Evolutionary conservation across 2,329 filamentous ascomycete genomes (phyloP), one percentile per base, ranked within the genome.

Genomic region (Coniochaeta ligniaria): DNA sequence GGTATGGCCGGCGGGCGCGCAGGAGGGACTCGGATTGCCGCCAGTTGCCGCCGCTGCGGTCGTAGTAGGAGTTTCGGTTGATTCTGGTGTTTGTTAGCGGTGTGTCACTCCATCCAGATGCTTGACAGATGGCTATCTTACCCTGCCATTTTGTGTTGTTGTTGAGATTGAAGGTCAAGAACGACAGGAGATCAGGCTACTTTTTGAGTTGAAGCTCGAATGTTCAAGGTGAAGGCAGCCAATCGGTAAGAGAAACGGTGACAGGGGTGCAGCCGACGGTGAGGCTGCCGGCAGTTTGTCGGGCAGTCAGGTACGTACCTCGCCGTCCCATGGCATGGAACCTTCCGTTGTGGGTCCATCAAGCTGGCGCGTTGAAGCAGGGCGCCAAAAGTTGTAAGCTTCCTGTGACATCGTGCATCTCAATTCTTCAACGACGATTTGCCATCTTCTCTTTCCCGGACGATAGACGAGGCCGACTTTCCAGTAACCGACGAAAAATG

Each of bases 11-110:
- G 69, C 96, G 88, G 60, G 95, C 94, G 71, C 95, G 91, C 73
- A 97, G 88, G 65, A 99, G 87, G 60, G 96, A 91, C 57, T 92
- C 88, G 63, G 91, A 90, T 75, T 96, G 92, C 66, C 90, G 88
- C 78, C 90, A 90, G 71, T 90, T 83, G 72, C 88, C 87, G 77
- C 96, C 91, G 81, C 98, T 98, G 72, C 88, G 87, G 77, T 96
- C 91, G 81, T 98, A 99, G 83, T 99, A 99, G 66, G 54, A 57
- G 54, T n/a, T 57, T 50, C 47, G 58, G 43, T 31, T 22, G 22
- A 31, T 35, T 35, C 54, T 57, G 31, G 11, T 22, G 35, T 5
- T 6, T 20, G 54, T 57, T 38, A 57, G 54, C 31, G 3, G 35
- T 12, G 35, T 38, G 35, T 38, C 9, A 17, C 9, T 14, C 35